Evolutionary conservation across 1,139 yeast species (phyloP), one percentile per base, ranked within the genome.

Genomic region (Suhomyces bribrorum): DNA sequence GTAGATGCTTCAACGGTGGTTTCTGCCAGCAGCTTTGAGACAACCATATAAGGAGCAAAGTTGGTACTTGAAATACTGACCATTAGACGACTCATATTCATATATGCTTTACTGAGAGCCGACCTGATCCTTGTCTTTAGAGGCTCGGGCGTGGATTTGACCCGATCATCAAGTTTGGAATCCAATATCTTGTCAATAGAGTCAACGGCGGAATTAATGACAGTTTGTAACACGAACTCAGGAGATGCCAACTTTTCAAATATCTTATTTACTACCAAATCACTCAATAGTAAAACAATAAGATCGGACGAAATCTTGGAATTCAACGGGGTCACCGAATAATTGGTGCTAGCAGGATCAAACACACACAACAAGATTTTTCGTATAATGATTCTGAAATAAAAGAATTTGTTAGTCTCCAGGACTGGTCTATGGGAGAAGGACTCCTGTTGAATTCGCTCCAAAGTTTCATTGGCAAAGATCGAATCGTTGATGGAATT

Each of bases 301-400:
- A 71, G 56, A 30, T 56, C 59, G 29, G 53, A 47, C 2, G 62
- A 53, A 4, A 70, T 67, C 17, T 54, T 54, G 1, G 74, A 66
- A 16, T 59, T 50, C 1, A 57, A 46, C 1, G 62, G 52, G 12
- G 45, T 45, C 39, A 34, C 38, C 23, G 28, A 26, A 15, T 39
- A 34, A 5, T 44, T 40, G 2, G 42, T 36, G 0, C 37, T 37
- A 1, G 32, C 31, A 2, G 39, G 31, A 11, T 47, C 47, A 26
- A 64, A 57, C 1, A 62, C 50, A 7, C 47, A 34, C 2, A 29
- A 34, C 13, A 69, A 47, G 5, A 69, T 38, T 16, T 55, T 50
- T 34, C 49, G 47, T 2, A 56, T 51, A 7, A 69, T 33, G 1
- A 63, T 40, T 23, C 69, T 43, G 33, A 61, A 57, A 40, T 68